Evolutionary conservation across 2,329 filamentous ascomycete species (phyloP), one percentile per base, ranked within the genome.

Genomic region (Fusarium concolor): DNA sequence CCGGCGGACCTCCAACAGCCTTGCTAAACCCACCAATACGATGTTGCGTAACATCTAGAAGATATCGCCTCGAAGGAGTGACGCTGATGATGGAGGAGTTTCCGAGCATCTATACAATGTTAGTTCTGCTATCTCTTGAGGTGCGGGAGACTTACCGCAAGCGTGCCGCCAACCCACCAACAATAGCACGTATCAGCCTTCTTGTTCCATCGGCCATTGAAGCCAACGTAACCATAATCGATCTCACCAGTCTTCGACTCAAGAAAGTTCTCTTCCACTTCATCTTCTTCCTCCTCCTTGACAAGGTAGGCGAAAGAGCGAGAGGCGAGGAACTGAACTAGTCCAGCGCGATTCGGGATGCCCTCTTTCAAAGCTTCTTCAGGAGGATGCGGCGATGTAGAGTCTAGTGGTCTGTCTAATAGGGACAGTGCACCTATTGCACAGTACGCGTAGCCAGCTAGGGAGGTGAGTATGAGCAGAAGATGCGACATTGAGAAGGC

Each of bases 181-280:
- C 89, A 91, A 78, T 99, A 99, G 80, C 96, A 99, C 1, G 96
- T 98, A 79, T 99, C 96, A 11, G 92, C 92, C 46, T 90, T 86
- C 79, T 99, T 99, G 81, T 97, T 97, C 76, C 88, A 89, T 49
- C 96, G 89, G 26, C 96, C 96, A 74, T 96, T 97, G 80, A 96
- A 94, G 11, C 94, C 96, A 2, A 93, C 86, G 74, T 85, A 86
- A 11, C 81, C 78, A 20, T 67, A 75, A 5, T 45, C 62, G 5
- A 78, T 74, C 2, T 75, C 72, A 1, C 78, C 77, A n/a, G 83
- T 70, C 46, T 76, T 72, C 2, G 74, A 54, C 60, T 79, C 71
- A 26, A 79, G 64, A n/a, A 76, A 75, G 39, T 80, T 80, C 2
- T 82, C 79, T 14, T 81, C 80, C 0, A 81, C 78, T 0, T 81